Conservation (phyloP, 148 eudicot genomes). For the Vaccinium macrocarpon region DNA sequence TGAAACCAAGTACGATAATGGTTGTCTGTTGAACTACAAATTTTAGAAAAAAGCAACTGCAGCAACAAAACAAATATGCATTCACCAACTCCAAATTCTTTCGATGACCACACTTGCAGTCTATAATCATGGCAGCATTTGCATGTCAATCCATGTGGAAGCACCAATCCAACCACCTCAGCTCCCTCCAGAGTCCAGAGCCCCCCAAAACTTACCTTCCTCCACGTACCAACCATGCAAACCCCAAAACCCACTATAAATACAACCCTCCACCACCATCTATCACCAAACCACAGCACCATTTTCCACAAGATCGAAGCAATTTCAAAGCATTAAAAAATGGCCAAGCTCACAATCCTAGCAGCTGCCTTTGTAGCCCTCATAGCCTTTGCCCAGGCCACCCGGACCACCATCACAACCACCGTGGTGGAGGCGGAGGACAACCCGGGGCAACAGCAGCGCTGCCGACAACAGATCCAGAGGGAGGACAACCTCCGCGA, state of each 20-base stretch:
- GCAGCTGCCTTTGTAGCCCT: slow-evolving; percentile 12
- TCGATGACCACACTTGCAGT: neutral
- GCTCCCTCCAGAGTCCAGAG: neutral
- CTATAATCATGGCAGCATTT: neutral
- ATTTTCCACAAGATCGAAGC: neutral
- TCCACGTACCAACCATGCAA: slow-evolving; percentile 26
- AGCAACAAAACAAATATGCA: neutral
- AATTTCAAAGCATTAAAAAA: neutral
- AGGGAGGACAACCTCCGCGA: slow-evolving; percentile 24
- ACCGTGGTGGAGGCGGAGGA: slow-evolving; percentile 3
- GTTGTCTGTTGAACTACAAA: too few species aligned
- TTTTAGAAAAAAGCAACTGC: too few species aligned
- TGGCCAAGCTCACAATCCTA: slow-evolving; percentile 16
- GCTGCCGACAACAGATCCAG: slow-evolving; percentile 29
- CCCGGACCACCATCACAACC: slow-evolving; percentile 22
- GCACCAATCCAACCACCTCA: neutral
- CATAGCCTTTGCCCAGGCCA: slow-evolving; percentile 14
- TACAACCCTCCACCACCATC: slow-evolving; percentile 14
- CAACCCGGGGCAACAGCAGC: neutral
- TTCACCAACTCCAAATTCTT: neutral
- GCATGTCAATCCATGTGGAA: slow-evolving; percentile 17
- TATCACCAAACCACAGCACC: neutral
- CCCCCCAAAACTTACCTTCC: neutral
- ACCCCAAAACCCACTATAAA: slow-evolving; percentile 12
- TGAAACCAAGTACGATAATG: too few species aligned